phyloP scores from a whole-genome alignment of 495 filamentous ascomycete species.

The Darksidea phi region DNA sequence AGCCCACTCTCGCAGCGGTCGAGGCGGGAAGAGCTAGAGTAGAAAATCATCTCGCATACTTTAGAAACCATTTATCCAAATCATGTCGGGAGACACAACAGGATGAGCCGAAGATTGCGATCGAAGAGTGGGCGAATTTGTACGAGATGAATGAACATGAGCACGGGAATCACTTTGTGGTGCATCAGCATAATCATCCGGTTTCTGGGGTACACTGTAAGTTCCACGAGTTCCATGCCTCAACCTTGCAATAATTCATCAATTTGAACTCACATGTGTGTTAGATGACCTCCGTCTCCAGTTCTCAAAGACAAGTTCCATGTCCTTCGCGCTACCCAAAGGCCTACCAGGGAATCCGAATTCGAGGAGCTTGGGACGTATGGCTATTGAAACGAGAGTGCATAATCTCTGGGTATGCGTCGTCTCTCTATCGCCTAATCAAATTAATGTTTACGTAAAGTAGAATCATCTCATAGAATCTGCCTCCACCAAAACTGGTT shows the following conservation, averaged over 20 bases:
- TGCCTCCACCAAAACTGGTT: constrained; percentile 58
- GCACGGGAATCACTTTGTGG: constrained; percentile 59
- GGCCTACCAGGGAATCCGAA: constrained; percentile 65
- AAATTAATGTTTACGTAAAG: constrained; percentile 2
- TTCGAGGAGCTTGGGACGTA: constrained; percentile 55
- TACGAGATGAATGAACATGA: constrained; percentile 53
- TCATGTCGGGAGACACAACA: constrained; percentile 33
- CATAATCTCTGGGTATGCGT: constrained; percentile 64
- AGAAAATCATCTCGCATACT: constrained; percentile 54
- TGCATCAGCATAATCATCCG: constrained; percentile 71
- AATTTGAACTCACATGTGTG: too few relatives aligned
- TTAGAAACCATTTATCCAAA: constrained; percentile 48
- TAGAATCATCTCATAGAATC: constrained; percentile 70
- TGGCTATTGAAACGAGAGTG: constrained; percentile 66
- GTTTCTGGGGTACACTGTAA: constrained; percentile 57
- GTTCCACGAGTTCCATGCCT: neutral
- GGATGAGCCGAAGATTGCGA: constrained; percentile 43
- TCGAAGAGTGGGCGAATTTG: constrained; percentile 51
- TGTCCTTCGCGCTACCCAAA: constrained; percentile 66
- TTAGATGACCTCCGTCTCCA: constrained; percentile 65
- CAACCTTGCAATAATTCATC: constrained; percentile 20
- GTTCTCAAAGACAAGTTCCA: constrained; percentile 62
- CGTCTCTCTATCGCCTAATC: neutral
- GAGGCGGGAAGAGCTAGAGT: constrained; percentile 58
- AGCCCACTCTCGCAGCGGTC: constrained; percentile 49